Evolutionary conservation across 306 rosid species (phyloP).

Genomic region (Mimosa bimucronata): DNA sequence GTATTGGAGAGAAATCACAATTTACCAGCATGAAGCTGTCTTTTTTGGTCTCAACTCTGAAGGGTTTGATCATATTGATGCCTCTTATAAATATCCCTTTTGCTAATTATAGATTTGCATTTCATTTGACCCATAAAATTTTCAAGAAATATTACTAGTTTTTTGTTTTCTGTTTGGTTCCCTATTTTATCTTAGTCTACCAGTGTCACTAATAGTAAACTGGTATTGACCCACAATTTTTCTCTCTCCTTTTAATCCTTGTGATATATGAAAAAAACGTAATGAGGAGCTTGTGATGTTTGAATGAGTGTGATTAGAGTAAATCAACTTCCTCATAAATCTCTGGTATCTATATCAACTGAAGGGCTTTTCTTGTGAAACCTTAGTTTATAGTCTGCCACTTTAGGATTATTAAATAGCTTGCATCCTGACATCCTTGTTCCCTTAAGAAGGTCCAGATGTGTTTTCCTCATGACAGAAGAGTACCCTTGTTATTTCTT

Average conservation of each 20-base stretch:
- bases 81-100: not conserved
- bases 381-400: not conserved
- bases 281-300: constrained; percentile 1
- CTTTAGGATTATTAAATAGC: not conserved
- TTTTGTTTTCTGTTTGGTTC: not conserved
- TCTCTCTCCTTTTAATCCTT: not conserved
- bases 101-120: not conserved
- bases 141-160: not conserved
- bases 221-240: not conserved
- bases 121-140: not conserved
- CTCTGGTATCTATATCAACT: not conserved
- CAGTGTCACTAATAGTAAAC: not conserved
- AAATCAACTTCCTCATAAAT: not conserved
- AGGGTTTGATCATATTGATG: constrained; percentile 11
- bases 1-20: not conserved
- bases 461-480: not conserved
- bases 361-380: not conserved
- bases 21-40: not conserved
- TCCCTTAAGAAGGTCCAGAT: not conserved
- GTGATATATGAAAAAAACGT: not conserved
- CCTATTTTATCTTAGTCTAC: not conserved
- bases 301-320: not conserved
- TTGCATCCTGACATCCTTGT: not conserved
- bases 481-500: not conserved
- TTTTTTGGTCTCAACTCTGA: not conserved